These are phyloP conservation scores for Colletotrichum godetiae DNA, from an alignment of 2,329 filamentous ascomycete genomes.

Conservation along the genomic window DNA sequence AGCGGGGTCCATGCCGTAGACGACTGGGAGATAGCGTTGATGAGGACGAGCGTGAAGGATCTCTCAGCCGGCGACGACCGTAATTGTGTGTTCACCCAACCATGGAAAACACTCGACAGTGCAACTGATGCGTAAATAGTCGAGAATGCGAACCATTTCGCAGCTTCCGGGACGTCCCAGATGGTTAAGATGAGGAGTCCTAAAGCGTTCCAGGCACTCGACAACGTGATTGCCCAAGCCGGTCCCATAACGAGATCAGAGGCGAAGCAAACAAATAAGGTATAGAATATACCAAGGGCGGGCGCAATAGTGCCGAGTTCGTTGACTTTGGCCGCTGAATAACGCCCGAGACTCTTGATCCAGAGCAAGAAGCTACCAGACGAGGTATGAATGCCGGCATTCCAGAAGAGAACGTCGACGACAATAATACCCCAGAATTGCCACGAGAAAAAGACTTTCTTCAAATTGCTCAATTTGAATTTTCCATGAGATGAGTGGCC, in stretches of 20 bases:
- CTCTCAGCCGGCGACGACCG: conserved; percentile 19
- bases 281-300: conserved; percentile 23
- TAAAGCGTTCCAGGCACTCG: conserved; percentile 17
- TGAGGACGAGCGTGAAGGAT: conserved; percentile 27
- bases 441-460: conserved; percentile 51
- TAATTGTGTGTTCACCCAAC: conserved; percentile 28
- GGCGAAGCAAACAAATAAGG: conserved; percentile 25
- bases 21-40: conserved; percentile 59
- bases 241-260: conserved; percentile 30
- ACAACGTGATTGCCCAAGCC: conserved; percentile 47
- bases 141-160: conserved; percentile 64
- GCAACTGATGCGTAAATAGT: conserved; percentile 41
- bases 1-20: conserved; percentile 67
- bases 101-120: conserved; percentile 27
- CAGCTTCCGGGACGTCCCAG: conserved; percentile 66
- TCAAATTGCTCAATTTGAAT: conserved; percentile 45
- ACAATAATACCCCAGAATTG: conserved; percentile 50
- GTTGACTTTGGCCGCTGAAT: conserved; percentile 61
- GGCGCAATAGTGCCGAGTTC: conserved; percentile 49
- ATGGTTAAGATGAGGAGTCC: conserved; percentile 56
- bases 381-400: conserved; percentile 53
- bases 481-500: conserved; percentile 54
- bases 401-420: conserved; percentile 59
- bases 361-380: conserved; percentile 50
- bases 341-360: conserved; percentile 54